Conservation (phyloP, 2,329 filamentous ascomycete genomes). For the Conoideocrella luteorostrata region DNA sequence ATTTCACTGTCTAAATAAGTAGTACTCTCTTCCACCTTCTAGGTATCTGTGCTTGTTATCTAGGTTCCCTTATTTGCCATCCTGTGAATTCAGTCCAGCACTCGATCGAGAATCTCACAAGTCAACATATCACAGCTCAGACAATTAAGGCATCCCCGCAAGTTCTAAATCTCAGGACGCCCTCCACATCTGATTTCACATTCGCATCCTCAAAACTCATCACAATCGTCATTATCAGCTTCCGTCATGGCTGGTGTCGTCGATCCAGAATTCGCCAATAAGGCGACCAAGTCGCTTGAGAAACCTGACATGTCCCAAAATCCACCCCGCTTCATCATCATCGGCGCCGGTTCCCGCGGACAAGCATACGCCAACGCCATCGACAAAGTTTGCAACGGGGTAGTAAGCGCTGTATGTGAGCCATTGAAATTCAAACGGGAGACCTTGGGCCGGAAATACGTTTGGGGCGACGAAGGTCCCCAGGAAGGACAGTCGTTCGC, state of each 20-base stretch:
- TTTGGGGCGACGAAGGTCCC: slow-evolving; percentile 55
- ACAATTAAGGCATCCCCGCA: too few relatives aligned
- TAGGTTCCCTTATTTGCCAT: too few relatives aligned
- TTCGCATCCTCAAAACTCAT: too few relatives aligned
- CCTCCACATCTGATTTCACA: too few relatives aligned
- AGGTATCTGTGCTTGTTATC: too few relatives aligned
- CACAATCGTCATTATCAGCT: not conserved
- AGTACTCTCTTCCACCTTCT: not conserved
- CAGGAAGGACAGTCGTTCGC: slow-evolving; percentile 61
- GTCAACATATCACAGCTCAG: too few relatives aligned
- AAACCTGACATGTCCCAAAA: slow-evolving; percentile 39
- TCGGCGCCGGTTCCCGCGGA: slow-evolving; percentile 78
- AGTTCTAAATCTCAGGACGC: too few relatives aligned
- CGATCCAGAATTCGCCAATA: slow-evolving; percentile 18
- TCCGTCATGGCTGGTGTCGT: slow-evolving; percentile 16
- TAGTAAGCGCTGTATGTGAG: slow-evolving; percentile 75
- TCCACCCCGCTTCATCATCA: slow-evolving; percentile 65
- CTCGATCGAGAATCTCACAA: too few relatives aligned
- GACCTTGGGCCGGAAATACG: slow-evolving; percentile 62
- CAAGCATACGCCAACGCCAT: slow-evolving; percentile 67
- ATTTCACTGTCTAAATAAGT: not conserved
- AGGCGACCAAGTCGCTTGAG: slow-evolving; percentile 24
- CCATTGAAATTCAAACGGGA: slow-evolving; percentile 71
- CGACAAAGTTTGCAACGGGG: slow-evolving; percentile 54
- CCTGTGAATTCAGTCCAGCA: too few relatives aligned